Evolutionary conservation across 352 stramenopile genomes (phyloP), one percentile per base, ranked within the genome.

Genomic region (Phytophthora pini): DNA sequence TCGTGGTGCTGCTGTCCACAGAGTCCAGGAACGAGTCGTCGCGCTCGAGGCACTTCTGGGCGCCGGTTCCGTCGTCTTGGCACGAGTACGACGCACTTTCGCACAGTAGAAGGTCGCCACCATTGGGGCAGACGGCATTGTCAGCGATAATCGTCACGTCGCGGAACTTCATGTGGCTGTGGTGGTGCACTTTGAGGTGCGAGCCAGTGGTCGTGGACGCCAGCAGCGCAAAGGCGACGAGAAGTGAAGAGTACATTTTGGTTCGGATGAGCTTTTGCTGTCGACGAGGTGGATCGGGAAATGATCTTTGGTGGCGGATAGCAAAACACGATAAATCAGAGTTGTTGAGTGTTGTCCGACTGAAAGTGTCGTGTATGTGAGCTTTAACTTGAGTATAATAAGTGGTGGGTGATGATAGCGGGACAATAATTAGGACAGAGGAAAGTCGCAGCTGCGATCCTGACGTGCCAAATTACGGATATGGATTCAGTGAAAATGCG

Each of bases 91-190:
- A 73, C n/a, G 61, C 56, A 36, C 68, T 75, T 47, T 72, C 50
- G 45, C 79, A 87, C 34, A 85, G 34, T 7, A 84, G 63, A 47
- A 84, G 68, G 15, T 66, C 61, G 12, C 76, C 79, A 41, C 74
- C 76, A 29, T 80, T 81, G 34, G 79, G 79, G 59, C 79, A 88
- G 11, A 53, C 61, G 2, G 61, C 74, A 53, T 79, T 78, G 51
- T 77, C 56, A 1, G 46, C 64, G 56, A 88, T 79, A 32, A 88
- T 60, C 13, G 72, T 68, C 50, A 77, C 68, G 20, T 83, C 74
- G 11, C 68, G 74, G 67, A 85, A 88, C 72, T 85, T 85, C 56
- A 72, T 70, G 68, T 79, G 58, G 46, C 50, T 34, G 53, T 62
- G 55, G 43, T 72, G 49, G 63, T 75, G 61, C 32, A 71, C 50